Evolutionary conservation across 2,329 filamentous ascomycete genomes (phyloP), one percentile per base, ranked within the genome.

Genomic region (Didymella exigua): DNA sequence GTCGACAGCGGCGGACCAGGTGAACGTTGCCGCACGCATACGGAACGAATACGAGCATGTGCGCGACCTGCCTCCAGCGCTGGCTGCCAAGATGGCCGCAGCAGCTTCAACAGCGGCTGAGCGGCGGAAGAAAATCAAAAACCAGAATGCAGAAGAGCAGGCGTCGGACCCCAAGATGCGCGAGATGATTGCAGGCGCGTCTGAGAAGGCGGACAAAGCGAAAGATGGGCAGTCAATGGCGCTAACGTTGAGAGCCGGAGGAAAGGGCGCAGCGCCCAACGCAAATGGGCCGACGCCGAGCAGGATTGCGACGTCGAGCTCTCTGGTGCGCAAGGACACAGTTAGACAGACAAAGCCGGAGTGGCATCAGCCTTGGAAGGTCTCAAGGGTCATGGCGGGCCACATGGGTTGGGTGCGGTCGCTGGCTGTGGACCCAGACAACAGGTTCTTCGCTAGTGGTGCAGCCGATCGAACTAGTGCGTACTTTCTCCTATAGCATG

Each of bases 281-380:
- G 84, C 84, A 5, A 83, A 82, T 55, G 81, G 82, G 9, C 81
- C 81, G 13, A 82, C 81, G 29, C 77, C 77, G 19, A 80, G 80
- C 60, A 75, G 77, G 44, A 76, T 83, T 47, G 75, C 79, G 24
- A 79, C 79, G 14, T 80, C 80, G 1, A 81, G 81, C 53, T 86
- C 84, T 62, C 73, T 89, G 52, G 84, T 89, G 16, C 79, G 86
- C 54, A 82, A 86, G 64, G 85, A 87, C 36, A 85, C 83, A 14
- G 83, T 88, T 49, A 80, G 84, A 64, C 86, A 88, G 65, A 81
- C 87, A 53, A 91, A 88, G 74, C 96, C 96, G 0, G 89, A 97
- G 54, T 99, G 95, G 95, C 95, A 99, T 74, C 86, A 93, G 58
- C 96, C 96, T 11, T 99, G 96, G 95, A 98, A 97, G 83, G 60